Evolutionary conservation across 345 rosid genomes (phyloP).

Genomic region (Hirschfeldia incana): DNA sequence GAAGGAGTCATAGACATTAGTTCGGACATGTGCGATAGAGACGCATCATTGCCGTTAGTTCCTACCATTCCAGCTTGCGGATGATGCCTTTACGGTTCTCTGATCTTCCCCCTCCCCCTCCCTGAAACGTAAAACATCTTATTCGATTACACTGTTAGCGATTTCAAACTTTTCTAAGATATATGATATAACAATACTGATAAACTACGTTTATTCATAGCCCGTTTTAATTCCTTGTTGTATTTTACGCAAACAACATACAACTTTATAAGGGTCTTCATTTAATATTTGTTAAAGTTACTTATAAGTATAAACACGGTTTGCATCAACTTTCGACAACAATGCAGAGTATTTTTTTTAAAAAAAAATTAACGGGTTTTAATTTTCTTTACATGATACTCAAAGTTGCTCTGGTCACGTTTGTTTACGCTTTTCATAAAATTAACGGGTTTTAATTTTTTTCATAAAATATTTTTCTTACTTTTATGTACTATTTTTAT

Average conservation of each 20-base stretch:
- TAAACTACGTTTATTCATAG: background rate
- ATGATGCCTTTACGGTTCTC: background rate
- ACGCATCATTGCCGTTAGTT: conserved; percentile 34
- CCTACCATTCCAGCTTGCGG: conserved; percentile 31
- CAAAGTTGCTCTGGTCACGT: no score
- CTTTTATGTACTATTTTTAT: no score
- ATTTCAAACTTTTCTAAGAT: background rate
- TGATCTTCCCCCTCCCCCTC: background rate
- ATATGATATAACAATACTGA: background rate
- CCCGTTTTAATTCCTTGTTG: background rate
- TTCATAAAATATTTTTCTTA: no score
- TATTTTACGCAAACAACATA: background rate
- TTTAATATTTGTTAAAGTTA: background rate
- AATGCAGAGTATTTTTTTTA: no score
- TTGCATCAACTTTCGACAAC: background rate
- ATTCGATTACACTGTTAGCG: background rate
- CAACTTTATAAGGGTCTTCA: background rate
- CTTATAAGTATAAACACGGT: background rate
- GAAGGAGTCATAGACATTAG: conserved; percentile 36
- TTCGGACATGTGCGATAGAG: conserved; percentile 35
- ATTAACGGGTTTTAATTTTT: no score
- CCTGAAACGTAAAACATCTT: background rate
- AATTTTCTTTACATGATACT: no score
- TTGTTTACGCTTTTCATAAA: no score
- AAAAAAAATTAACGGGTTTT: no score